Evolutionary conservation across 768 basidiomycete species (phyloP).

Genomic region (Amanita exitialis): DNA sequence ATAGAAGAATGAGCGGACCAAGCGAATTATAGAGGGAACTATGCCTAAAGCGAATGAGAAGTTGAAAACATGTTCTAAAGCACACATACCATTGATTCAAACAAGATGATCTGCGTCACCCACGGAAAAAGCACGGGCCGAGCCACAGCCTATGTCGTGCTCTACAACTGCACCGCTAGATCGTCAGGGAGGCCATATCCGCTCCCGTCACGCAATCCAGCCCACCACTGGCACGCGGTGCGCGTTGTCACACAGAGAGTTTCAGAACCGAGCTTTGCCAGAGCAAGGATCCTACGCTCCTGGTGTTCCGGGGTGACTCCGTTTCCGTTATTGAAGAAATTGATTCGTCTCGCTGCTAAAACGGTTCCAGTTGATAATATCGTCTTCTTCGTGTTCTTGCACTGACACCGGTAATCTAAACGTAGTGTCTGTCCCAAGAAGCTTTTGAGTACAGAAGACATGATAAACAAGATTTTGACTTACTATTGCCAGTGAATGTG

Average conservation of each 20-base stretch:
- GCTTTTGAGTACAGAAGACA: not conserved
- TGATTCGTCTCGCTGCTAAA: not conserved
- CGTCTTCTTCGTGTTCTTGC: not conserved
- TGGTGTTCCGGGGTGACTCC: not conserved
- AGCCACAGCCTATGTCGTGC: not conserved
- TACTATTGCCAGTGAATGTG: not conserved
- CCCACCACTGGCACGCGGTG: conserved; percentile 2
- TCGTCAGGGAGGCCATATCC: not conserved
- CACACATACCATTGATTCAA: not conserved
- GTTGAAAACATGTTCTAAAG: not conserved
- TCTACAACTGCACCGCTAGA: not conserved
- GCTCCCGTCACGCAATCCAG: not conserved
- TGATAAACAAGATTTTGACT: not conserved
- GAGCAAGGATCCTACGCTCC: not conserved
- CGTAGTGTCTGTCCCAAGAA: not conserved
- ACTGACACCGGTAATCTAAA: not conserved
- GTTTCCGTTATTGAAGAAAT: not conserved
- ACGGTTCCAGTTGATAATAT: not conserved
- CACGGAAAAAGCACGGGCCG: not conserved
- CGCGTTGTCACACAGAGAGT: conserved; percentile 7
- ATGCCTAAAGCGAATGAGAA: not conserved
- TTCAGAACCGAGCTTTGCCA: conserved; percentile 1
- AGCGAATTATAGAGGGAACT: not conserved
- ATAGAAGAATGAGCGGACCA: too few species aligned
- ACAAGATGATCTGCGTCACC: not conserved